A percentile compares a stretch with the other conserved stretches of the same genome.
Evolutionary conservation across 1,284 basidiomycete genomes (phyloP).

Genomic region (Fomitiporia mediterranea): DNA sequence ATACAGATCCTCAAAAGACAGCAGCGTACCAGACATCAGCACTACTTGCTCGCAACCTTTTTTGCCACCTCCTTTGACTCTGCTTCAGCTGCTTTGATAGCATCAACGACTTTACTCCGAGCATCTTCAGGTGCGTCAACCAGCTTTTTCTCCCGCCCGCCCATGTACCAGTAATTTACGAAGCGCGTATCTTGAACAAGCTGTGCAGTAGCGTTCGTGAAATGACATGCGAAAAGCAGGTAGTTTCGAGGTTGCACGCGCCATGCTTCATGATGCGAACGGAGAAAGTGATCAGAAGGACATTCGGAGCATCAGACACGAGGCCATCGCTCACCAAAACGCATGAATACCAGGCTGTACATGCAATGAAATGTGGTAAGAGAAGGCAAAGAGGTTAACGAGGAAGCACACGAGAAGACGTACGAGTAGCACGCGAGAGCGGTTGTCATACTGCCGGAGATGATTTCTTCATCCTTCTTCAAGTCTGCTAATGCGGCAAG

Average conservation of each 20-base stretch:
- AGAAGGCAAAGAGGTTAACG: slow-evolving; percentile 12
- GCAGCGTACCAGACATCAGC: background rate
- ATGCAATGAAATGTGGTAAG: slow-evolving; percentile 8
- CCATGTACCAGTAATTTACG: slow-evolving; percentile 83
- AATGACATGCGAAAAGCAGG: slow-evolving; percentile 89
- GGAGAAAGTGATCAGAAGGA: background rate
- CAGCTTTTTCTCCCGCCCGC: slow-evolving; percentile 67
- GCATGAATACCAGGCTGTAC: slow-evolving; percentile 86
- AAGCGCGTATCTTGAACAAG: slow-evolving; percentile 79
- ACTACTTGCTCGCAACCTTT: slow-evolving; percentile 15
- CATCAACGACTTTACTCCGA: slow-evolving; percentile 46
- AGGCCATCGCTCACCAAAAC: slow-evolving; percentile 64
- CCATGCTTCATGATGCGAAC: slow-evolving; percentile 62
- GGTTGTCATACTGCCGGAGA: slow-evolving; percentile 93
- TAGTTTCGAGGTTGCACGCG: slow-evolving; percentile 92
- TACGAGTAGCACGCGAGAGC: slow-evolving; percentile 89
- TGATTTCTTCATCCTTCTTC: slow-evolving; percentile 89
- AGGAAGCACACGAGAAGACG: slow-evolving; percentile 34
- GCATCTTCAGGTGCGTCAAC: slow-evolving; percentile 23
- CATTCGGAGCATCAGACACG: background rate
- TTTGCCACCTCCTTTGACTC: slow-evolving; percentile 14
- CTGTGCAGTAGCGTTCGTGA: slow-evolving; percentile 87
- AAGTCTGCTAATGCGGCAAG: slow-evolving; percentile 88
- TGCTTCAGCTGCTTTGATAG: slow-evolving; percentile 35
- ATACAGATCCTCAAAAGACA: background rate